These are phyloP conservation scores for Dioscorea zingiberensis DNA, from an alignment of 106 monocot genomes.

Conservation along the genomic window DNA sequence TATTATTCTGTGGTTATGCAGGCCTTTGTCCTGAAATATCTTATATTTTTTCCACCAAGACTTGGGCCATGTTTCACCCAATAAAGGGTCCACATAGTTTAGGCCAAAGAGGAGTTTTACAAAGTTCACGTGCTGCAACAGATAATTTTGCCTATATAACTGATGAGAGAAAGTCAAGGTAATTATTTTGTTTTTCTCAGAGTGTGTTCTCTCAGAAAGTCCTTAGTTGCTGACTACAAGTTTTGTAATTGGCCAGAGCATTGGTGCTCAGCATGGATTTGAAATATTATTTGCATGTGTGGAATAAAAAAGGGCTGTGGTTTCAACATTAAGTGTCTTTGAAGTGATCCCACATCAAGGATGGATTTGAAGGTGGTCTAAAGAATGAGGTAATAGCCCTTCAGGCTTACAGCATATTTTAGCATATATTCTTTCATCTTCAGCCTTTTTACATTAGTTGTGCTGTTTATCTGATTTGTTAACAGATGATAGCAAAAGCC, in stretches of 20 bases:
- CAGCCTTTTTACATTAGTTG: neutral
- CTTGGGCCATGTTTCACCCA: slow-evolving; percentile 18
- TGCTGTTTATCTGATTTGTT: neutral
- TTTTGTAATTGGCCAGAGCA: slow-evolving; percentile 52
- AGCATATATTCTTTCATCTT: neutral
- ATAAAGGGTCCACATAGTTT: slow-evolving; percentile 18
- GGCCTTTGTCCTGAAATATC: slow-evolving; percentile 70
- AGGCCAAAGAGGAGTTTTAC: slow-evolving; percentile 21
- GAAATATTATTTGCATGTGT: slow-evolving; percentile 94
- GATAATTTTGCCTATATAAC: slow-evolving; percentile 46
- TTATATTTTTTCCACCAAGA: slow-evolving; percentile 53
- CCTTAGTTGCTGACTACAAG: slow-evolving; percentile 5
- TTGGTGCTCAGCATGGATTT: slow-evolving; percentile 82
- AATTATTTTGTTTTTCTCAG: neutral
- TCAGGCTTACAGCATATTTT: neutral
- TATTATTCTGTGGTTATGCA: slow-evolving; percentile 25
- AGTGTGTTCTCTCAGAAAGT: neutral
- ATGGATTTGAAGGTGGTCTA: slow-evolving; percentile 21
- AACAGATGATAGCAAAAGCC: slow-evolving; percentile 49
- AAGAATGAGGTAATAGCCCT: slow-evolving; percentile 48
- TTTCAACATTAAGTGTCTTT: slow-evolving; percentile 53
- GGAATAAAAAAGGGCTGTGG: slow-evolving; percentile 48
- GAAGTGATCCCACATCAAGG: slow-evolving; percentile 18
- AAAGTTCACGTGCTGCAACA: slow-evolving; percentile 16
- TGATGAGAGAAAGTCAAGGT: slow-evolving; percentile 69